Base-by-base conservation (phyloP, 768 basidiomycete genomes). In the Tylopilus vinaceipallidus region DNA sequence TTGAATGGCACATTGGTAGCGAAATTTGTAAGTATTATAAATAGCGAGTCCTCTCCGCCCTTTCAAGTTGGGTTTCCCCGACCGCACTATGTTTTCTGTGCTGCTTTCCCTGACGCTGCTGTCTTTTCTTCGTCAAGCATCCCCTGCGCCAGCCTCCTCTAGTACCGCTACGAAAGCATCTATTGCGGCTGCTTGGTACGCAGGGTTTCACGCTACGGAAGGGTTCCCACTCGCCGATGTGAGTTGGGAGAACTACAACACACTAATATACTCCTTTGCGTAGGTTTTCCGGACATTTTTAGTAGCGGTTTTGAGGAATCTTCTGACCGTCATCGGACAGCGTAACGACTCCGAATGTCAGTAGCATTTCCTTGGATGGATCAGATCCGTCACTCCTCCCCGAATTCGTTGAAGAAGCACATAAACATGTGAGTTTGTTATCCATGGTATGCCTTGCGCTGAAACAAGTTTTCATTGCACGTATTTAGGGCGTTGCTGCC, bases 241-340 rank as follows among this genome's bases (percentile, higher is more conserved):
- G 52, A 78, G 73, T 53, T 89, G 87, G 86, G 67, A 70, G 16
- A 87, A 85, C 67, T 89, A 88, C 63, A 86, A 79, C n/a, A 74
- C 80, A 14, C 50, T 86, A 39, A 81, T 78, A 13, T 88, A 86
- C 65, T 74, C 86, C 0, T 89, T 88, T 54, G 86, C 83, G 75
- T 74, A 56, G 66, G 75, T 63, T 19, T 14, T 13, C 22, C 32
- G 23, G 29, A 33, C 14, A 13, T 14, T 22, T 20, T 22, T 29
- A 13, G 3, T 19, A 19, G 23, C 0, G 23, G 14, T 14, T 17
- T 12, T 3, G 19, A 29, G 11, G 10, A 19, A 30, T 9, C 8
- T 24, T 2, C 29, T 59, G 42, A 42, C 27, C 10, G 23, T 52
- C 16, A 8, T 10, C 86, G 11, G 69, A 12, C 27, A 29, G 27